phyloP scores from a whole-genome alignment of 345 rosid genomes.

The Theobroma cacao region DNA sequence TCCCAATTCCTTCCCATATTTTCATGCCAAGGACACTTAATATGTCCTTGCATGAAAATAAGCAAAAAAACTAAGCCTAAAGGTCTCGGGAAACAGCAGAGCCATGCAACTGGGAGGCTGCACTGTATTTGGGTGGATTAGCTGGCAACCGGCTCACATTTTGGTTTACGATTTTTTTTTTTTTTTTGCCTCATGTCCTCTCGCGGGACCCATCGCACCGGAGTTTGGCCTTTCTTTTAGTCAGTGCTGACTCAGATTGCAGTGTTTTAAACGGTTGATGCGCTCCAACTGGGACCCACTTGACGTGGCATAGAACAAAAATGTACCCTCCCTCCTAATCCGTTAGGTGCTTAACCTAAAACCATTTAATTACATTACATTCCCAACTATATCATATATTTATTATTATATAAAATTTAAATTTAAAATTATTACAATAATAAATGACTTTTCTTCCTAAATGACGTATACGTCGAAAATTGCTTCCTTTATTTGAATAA shows the following conservation, averaged over 20 bases:
- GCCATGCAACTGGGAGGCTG: background rate
- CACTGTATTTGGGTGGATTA: background rate
- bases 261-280: background rate
- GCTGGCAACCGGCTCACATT: background rate
- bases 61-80: background rate
- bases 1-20: slow-evolving; percentile 32
- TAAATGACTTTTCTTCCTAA: no score
- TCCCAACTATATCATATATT: no score
- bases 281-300: background rate
- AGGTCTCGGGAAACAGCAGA: background rate
- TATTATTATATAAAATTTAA: no score
- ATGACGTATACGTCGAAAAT: no score
- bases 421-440: no score
- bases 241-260: slow-evolving; percentile 3
- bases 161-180: background rate
- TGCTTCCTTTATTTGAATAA: no score
- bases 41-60: slow-evolving; percentile 5
- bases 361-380: no score
- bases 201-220: background rate
- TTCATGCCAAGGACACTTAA: slow-evolving; percentile 5
- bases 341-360: no score
- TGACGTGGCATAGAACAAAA: background rate
- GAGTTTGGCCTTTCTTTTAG: background rate
- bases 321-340: no score
- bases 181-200: background rate